Evolutionary conservation across 345 rosid genomes (phyloP).

Genomic region (Syzygium aromaticum): DNA sequence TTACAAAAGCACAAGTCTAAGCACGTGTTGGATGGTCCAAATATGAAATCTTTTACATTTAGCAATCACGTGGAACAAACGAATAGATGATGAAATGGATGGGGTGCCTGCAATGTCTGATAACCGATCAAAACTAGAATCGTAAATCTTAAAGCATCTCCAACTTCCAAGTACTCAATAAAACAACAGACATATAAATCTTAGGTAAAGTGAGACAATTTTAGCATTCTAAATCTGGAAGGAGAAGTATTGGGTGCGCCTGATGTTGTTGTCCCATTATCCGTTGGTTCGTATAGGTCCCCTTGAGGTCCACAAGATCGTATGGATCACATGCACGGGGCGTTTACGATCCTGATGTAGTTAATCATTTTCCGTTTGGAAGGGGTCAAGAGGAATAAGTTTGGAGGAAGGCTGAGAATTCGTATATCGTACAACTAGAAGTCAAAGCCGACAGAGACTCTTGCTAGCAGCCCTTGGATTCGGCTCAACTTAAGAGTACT

Average conservation of each 20-base stretch:
- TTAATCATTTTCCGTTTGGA: too few relatives aligned
- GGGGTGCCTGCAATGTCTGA: too few relatives aligned
- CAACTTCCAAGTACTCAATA: too few relatives aligned
- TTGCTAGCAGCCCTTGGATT: neutral
- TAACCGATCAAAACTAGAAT: too few relatives aligned
- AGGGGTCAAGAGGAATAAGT: neutral
- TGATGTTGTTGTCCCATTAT: neutral
- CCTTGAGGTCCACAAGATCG: neutral
- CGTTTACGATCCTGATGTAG: neutral
- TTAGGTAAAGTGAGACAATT: neutral
- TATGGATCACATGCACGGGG: rapidly evolving
- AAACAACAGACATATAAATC: too few relatives aligned
- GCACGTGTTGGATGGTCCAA: too few relatives aligned
- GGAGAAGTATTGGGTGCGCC: rapidly evolving
- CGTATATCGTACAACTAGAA: neutral
- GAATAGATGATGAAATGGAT: too few relatives aligned
- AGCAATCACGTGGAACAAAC: too few relatives aligned
- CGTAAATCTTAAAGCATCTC: too few relatives aligned
- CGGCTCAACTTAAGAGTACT: neutral
- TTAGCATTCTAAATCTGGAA: neutral
- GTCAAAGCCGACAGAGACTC: neutral
- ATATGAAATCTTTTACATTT: too few relatives aligned
- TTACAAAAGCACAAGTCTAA: too few relatives aligned
- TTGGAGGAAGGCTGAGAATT: neutral
- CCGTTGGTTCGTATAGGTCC: neutral